These are phyloP conservation scores for Piloderma croceum DNA, from an alignment of 768 basidiomycete species.

Conservation along the genomic window DNA sequence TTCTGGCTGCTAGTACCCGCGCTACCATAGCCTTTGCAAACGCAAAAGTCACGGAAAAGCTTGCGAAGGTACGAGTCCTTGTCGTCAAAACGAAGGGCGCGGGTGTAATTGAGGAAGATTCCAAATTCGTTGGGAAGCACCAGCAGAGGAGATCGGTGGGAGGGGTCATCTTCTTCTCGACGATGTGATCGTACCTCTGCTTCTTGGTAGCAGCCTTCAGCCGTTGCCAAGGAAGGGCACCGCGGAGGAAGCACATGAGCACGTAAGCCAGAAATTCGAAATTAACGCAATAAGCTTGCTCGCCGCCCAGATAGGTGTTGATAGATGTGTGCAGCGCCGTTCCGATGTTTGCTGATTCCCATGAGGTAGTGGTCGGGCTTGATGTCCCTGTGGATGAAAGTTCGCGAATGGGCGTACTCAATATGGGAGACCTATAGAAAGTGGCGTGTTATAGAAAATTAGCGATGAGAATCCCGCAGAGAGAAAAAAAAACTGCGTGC, in stretches of 20 bases:
- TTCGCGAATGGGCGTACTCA: conserved; percentile 99
- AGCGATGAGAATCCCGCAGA: conserved; percentile 28
- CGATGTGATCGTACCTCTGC: conserved; percentile 99
- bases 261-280: conserved; percentile 98
- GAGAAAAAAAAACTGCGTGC: conserved; percentile 19
- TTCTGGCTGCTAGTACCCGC: conserved; percentile 34
- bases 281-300: conserved; percentile 97
- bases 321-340: conserved; percentile 99
- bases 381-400: conserved; percentile 97
- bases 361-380: conserved; percentile 99
- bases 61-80: conserved; percentile 99
- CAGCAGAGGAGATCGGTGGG: conserved; percentile 95
- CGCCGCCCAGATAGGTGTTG: conserved; percentile 97
- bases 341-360: conserved; percentile 99
- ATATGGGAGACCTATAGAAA: conserved; percentile 87
- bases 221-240: conserved; percentile 97
- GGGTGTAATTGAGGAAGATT: conserved; percentile 98
- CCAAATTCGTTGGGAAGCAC: conserved; percentile 99
- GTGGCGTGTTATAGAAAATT: conserved; percentile 34
- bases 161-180: conserved; percentile 99
- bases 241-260: conserved; percentile 98
- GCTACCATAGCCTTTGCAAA: conserved; percentile 79
- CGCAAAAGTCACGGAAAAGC: conserved; percentile 96
- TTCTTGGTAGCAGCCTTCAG: conserved; percentile 99
- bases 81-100: conserved; percentile 98